Evolutionary conservation across 2,329 filamentous ascomycete species (phyloP).

Genomic region (Aureobasidium sp.): DNA sequence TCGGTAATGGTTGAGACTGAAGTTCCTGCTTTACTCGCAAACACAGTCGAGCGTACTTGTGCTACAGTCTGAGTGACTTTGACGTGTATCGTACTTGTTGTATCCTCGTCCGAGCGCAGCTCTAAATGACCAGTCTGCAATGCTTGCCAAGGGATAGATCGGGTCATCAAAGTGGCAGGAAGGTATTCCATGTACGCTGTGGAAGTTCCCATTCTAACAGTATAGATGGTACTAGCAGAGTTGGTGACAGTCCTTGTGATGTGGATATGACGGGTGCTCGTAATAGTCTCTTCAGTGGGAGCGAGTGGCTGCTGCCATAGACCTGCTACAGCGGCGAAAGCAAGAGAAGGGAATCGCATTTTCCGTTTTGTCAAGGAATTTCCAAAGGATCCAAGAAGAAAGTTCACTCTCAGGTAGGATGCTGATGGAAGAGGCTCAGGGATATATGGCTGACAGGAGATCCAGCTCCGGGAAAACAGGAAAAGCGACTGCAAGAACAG

Average conservation of each 20-base stretch:
- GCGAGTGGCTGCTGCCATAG: conserved; percentile 15
- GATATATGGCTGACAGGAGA: too few relatives aligned
- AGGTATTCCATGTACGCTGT: conserved; percentile 1
- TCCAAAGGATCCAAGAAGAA: too few relatives aligned
- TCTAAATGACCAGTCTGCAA: neutral
- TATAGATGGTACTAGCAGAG: neutral
- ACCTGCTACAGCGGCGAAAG: conserved; percentile 9
- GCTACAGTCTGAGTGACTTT: conserved; percentile 1
- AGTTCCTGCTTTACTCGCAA: conserved; percentile 2
- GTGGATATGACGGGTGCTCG: neutral
- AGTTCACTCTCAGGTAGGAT: neutral
- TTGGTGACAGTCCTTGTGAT: neutral
- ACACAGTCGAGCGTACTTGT: neutral
- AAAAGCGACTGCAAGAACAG: neutral
- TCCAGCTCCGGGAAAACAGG: neutral
- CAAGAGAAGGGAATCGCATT: conserved; percentile 2
- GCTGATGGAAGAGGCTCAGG: neutral
- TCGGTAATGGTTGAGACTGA: neutral
- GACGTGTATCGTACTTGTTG: conserved; percentile 1
- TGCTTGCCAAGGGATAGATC: neutral
- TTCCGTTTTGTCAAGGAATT: too few relatives aligned
- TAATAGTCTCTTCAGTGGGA: neutral
- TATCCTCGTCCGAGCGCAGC: neutral
- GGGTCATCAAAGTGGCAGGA: neutral
- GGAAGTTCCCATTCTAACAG: neutral